Evolutionary conservation across 495 filamentous ascomycete genomes (phyloP).

Genomic region (Xylaria intraflava): DNA sequence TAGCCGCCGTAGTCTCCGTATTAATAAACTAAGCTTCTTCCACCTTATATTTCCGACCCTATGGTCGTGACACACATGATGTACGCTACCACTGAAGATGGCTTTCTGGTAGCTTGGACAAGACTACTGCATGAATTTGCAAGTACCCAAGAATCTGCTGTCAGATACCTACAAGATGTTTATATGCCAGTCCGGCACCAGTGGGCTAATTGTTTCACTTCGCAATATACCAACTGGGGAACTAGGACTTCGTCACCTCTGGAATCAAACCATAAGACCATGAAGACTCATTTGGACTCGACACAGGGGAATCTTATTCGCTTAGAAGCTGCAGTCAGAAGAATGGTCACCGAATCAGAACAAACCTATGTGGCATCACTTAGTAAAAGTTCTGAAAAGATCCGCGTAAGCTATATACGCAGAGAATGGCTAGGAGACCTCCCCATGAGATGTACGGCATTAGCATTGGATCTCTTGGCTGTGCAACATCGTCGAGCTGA

Average conservation of each 20-base stretch:
- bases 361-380: background rate
- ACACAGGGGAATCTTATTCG: background rate
- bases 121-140: background rate
- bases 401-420: background rate
- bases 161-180: background rate
- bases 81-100: background rate
- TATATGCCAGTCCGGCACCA: background rate
- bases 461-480: background rate
- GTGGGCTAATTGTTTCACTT: background rate
- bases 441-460: background rate
- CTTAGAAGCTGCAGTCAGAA: background rate
- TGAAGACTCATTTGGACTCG: background rate
- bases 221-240: background rate
- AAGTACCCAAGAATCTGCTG: background rate
- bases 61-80: background rate
- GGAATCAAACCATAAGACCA: background rate
- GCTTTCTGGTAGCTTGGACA: background rate
- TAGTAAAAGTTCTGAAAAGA: background rate
- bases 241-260: background rate
- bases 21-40: background rate
- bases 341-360: background rate
- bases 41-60: background rate
- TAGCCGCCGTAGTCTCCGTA: background rate
- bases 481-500: background rate
- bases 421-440: background rate